Conservation (phyloP, 768 basidiomycete genomes). For the Kockovaella imperatae region DNA sequence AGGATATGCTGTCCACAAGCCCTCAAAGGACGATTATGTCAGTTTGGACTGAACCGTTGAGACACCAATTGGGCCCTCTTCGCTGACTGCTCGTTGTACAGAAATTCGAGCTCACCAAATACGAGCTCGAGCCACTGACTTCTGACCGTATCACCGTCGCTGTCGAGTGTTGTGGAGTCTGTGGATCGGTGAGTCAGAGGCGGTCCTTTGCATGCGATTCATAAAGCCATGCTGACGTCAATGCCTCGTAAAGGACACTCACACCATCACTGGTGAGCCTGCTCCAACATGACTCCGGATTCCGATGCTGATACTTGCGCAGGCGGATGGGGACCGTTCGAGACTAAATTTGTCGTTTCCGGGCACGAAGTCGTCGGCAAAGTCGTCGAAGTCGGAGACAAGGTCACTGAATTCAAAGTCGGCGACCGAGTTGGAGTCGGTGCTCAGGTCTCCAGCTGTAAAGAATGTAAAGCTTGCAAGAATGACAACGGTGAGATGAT, state of each 20-base stretch:
- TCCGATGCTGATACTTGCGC: conserved; percentile 52
- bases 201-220: neutral
- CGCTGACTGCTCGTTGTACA: neutral
- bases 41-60: conserved; percentile 6
- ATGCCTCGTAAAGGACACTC: conserved; percentile 34
- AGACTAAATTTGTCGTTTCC: conserved; percentile 37
- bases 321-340: conserved; percentile 43
- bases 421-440: conserved; percentile 57
- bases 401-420: conserved; percentile 43
- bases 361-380: conserved; percentile 44
- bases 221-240: neutral
- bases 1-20: conserved; percentile 41
- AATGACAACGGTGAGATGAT: conserved; percentile 46
- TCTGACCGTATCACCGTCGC: conserved; percentile 39
- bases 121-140: conserved; percentile 39
- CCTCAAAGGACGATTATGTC: conserved; percentile 42
- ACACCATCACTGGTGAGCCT: conserved; percentile 44
- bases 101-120: conserved; percentile 43
- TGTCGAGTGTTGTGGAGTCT: conserved; percentile 41
- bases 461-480: conserved; percentile 51
- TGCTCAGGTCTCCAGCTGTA: conserved; percentile 54
- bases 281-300: no score
- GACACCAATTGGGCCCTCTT: neutral
- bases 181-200: conserved; percentile 28
- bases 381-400: conserved; percentile 39